Percentiles rank a stretch among this genome's conserved stretches.
Evolutionary conservation across 768 basidiomycete species (phyloP).

Genomic region (Boletus fagicola): DNA sequence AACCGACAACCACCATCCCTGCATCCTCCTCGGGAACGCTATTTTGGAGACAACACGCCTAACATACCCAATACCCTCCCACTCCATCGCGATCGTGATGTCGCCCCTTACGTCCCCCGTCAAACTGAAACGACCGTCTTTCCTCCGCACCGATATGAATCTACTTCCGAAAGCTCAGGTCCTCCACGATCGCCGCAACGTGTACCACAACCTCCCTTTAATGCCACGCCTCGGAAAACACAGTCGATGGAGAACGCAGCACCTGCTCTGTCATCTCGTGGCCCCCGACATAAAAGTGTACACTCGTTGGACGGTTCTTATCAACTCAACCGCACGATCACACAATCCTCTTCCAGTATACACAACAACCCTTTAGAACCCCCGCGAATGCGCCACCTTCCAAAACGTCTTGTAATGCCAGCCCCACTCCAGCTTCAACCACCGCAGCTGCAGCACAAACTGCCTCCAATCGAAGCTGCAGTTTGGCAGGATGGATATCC

Average conservation of each 20-base stretch:
- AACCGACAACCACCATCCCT: conserved; percentile 4
- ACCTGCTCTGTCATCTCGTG: neutral
- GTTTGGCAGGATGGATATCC: conserved; percentile 5
- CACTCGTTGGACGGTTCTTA: conserved; percentile 11
- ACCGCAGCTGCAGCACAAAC: conserved; percentile 15
- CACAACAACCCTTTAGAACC: conserved; percentile 13
- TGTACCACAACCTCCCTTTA: conserved; percentile 3
- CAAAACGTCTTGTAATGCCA: conserved; percentile 74
- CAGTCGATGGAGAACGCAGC: conserved; percentile 1
- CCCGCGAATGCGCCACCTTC: conserved; percentile 41
- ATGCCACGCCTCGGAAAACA: neutral
- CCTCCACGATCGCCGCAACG: conserved; percentile 11
- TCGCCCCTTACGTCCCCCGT: conserved; percentile 15
- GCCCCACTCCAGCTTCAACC: conserved; percentile 51
- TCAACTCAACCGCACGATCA: neutral
- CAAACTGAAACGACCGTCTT: conserved; percentile 14
- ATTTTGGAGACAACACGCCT: conserved; percentile 10
- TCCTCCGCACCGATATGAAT: conserved; percentile 27
- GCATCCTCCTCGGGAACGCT: conserved; percentile 16
- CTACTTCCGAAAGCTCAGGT: conserved; percentile 2
- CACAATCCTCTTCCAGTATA: conserved; percentile 5
- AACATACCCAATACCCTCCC: conserved; percentile 5
- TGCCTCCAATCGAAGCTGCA: conserved; percentile 2
- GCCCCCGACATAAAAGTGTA: conserved; percentile 8
- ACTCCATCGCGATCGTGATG: conserved; percentile 8